A percentile compares a stretch with the other conserved stretches of the same genome.
Conservation (phyloP, 75 land plant genomes). For the Sequoiadendron giganteum region DNA sequence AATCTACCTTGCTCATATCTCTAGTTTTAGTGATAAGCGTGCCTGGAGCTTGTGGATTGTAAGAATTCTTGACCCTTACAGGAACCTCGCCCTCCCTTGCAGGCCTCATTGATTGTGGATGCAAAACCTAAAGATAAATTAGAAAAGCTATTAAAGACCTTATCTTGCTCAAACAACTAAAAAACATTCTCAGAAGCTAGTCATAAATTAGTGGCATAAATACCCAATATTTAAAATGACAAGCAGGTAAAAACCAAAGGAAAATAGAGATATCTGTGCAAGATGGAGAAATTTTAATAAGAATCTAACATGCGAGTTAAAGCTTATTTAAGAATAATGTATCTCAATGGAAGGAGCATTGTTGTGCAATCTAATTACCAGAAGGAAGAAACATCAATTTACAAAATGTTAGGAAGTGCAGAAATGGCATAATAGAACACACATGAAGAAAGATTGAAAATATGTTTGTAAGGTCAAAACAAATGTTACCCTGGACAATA, state of each 20-base stretch:
- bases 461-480: neutral
- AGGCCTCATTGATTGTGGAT: constrained; percentile 98
- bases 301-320: neutral
- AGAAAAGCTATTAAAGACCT: neutral
- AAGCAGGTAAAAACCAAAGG: neutral
- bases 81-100: constrained; percentile 93
- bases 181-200: neutral
- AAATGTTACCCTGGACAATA: neutral
- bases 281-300: neutral
- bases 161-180: neutral
- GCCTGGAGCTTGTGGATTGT: constrained; percentile 92
- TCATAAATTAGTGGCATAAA: neutral
- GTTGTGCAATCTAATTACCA: neutral
- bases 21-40: constrained; percentile 76
- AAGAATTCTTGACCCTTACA: constrained; percentile 96
- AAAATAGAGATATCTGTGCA: neutral
- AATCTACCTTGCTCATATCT: constrained; percentile 84
- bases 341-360: neutral
- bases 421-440: neutral
- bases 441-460: neutral
- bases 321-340: neutral
- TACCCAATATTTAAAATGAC: neutral
- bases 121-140: constrained; percentile 63
- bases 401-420: neutral
- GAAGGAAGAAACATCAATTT: neutral